Percentiles rank a stretch among this genome's conserved stretches.
Evolutionary conservation across 2,329 filamentous ascomycete genomes (phyloP).

Genomic region (Neopestalotiopsis sp.): DNA sequence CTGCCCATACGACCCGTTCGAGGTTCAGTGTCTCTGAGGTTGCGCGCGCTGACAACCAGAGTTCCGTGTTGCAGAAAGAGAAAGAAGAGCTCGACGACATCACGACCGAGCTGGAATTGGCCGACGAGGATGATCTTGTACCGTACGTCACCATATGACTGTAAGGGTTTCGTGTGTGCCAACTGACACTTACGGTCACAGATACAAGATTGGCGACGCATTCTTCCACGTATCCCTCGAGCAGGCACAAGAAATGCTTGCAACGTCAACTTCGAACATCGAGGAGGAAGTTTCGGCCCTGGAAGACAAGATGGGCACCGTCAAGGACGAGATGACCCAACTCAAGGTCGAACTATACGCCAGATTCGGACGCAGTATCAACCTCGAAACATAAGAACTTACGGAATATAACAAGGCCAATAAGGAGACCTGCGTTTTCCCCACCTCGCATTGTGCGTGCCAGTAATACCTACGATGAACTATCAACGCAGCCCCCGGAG

Average conservation of each 20-base stretch:
- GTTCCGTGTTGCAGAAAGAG: slow-evolving; percentile 73
- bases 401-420: background rate
- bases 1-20: background rate
- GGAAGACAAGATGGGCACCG: slow-evolving; percentile 75
- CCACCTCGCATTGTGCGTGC: slow-evolving; percentile 1
- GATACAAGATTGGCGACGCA: slow-evolving; percentile 95
- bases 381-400: slow-evolving; percentile 78
- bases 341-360: slow-evolving; percentile 94
- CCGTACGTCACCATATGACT: slow-evolving; percentile 64
- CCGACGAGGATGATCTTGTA: slow-evolving; percentile 92
- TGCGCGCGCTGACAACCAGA: background rate
- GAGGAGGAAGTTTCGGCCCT: slow-evolving; percentile 77
- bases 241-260: slow-evolving; percentile 86
- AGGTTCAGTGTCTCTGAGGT: background rate
- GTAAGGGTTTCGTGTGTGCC: background rate
- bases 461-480: background rate
- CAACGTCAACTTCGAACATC: slow-evolving; percentile 71
- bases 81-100: slow-evolving; percentile 98
- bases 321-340: slow-evolving; percentile 86
- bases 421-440: background rate
- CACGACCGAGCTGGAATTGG: slow-evolving; percentile 86
- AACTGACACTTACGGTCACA: slow-evolving; percentile 42
- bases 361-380: slow-evolving; percentile 95
- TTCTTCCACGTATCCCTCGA: slow-evolving; percentile 86
- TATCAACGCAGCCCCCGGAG: background rate